Evolutionary conservation across 164 flowering plant species (phyloP).

Genomic region (Annona cherimola): DNA sequence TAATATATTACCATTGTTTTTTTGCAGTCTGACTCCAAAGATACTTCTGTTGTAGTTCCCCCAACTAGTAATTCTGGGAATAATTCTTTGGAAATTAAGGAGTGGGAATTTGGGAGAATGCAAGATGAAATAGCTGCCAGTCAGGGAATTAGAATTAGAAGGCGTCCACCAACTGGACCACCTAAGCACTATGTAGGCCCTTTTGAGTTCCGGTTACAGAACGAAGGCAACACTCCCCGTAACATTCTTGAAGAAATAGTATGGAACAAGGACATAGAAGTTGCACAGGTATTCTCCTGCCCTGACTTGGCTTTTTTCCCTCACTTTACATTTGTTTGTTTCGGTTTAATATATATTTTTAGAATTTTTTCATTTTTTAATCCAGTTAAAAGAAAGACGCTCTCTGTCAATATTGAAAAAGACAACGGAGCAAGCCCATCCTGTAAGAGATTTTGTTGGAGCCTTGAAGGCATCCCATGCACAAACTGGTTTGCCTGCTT

Average conservation of each 20-base stretch:
- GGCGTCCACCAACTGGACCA: conserved; percentile 76
- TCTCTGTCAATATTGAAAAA: conserved; percentile 47
- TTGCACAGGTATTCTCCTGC: conserved; percentile 37
- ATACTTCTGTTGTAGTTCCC: conserved; percentile 25
- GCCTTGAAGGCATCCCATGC: conserved; percentile 61
- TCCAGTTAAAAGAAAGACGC: conserved; percentile 57
- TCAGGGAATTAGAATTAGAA: conserved; percentile 82
- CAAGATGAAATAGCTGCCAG: conserved; percentile 64
- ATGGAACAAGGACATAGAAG: conserved; percentile 86
- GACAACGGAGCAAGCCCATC: conserved; percentile 53
- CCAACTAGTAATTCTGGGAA: conserved; percentile 23
- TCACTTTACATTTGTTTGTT: neutral
- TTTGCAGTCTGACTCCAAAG: conserved; percentile 41
- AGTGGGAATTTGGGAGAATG: conserved; percentile 58
- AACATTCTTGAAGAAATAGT: conserved; percentile 93
- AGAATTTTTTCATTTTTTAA: conserved; percentile 3
- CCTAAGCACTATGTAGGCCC: conserved; percentile 87
- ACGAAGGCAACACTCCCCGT: conserved; percentile 83
- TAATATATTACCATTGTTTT: neutral
- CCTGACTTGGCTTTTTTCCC: conserved; percentile 2
- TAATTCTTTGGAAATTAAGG: conserved; percentile 51
- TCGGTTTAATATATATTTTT: neutral
- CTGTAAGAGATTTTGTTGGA: conserved; percentile 77
- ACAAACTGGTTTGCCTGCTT: conserved; percentile 79
- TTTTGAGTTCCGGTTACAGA: conserved; percentile 70